Base-by-base conservation (phyloP, 1,284 basidiomycete species). In the Naganishia sp. region DNA sequence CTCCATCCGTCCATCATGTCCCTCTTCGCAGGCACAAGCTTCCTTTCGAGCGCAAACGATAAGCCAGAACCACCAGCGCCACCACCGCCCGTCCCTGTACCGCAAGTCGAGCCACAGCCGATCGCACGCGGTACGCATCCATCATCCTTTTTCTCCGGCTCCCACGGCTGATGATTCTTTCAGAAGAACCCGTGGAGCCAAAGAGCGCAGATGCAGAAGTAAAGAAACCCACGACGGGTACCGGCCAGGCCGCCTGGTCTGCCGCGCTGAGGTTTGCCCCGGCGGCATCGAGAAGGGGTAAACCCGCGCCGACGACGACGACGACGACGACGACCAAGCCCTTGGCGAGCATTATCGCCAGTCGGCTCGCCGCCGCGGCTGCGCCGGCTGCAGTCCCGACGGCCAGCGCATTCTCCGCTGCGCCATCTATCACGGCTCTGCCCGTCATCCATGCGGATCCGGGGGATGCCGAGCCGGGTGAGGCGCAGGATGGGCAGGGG, bases 261-360 rank as follows among this genome's bases (percentile, higher is more conserved):
- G 73, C 77, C 0, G 74, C 73, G 0, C 71, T 80, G 6, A 73
- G 74, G 50, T 80, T 80, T 63, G 79, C 79, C 3, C 79, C 67
- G 18, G 53, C 41, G 15, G 58, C 77, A 10, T 66, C 77, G 23
- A 67, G 71, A 17, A 72, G 75, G 62, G 61, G 72, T 6, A 76
- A 74, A 64, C 67, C 73, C 10, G 31, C 57, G 43, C 9, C 69
- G 10, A 31, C 66, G 13, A 39, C 62, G n/a, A 11, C 17, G 42
- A 47, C 54, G 41, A 28, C 72, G 32, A 23, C 46, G 41, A n/a
- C 71, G 53, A 15, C 64, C 66, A 13, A 62, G 63, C 32, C 65
- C 52, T 53, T 55, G 31, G 69, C 69, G 15, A 58, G 23, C 49
- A 11, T 41, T 45, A 25, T 54, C 15, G 49, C 23, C 9, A 39